Base-by-base conservation (phyloP, 1,284 basidiomycete genomes). In the Leccinum subrobustum region DNA sequence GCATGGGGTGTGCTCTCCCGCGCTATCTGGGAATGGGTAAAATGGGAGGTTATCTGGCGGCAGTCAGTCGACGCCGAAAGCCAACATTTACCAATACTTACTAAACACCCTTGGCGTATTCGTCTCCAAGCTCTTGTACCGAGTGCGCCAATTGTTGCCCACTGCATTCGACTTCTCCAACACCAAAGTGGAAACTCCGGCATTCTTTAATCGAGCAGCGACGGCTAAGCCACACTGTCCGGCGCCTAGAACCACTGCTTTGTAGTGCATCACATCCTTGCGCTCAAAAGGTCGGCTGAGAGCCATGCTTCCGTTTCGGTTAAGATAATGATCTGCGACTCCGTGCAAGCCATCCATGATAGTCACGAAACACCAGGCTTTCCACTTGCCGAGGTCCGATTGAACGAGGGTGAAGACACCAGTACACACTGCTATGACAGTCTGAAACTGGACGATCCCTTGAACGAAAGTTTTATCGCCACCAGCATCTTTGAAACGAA, bases 151-250 rank as follows among this genome's bases (percentile, higher is more conserved):
- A 16, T 27, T 59, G 47, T 66, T 52, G 2, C 67, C 65, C 14
- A 66, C 55, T n/a, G 54, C 23, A 4, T 27, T 9, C 2, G 42
- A 48, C 23, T 54, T 65, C 47, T 67, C 66, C 37, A 67, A 50
- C 11, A 67, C 37, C 2, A 68, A 44, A 6, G 66, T 62, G 11
- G 39, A 25, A 3, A 68, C 54, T 14, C 61, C 60, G 8, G 64
- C 50, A 20, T 66, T 62, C 47, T 66, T 58, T 6, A 67, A 54
- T 16, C 62, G 58, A 31, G 64, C 66, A 14, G 67, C 67, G 1
- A 60, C 62, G 25, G 60, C 48, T n/a, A 67, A 42, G 47, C 67
- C 67, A 18, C 61, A 62, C 48, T 68, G 67, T 7, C 67, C 67
- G 1, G 63, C 65, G 4, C 67, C 67, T 4, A 68, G 51, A 37